Evolutionary conservation across 2,329 filamentous ascomycete species (phyloP).

Genomic region (Aspergillus sp.): DNA sequence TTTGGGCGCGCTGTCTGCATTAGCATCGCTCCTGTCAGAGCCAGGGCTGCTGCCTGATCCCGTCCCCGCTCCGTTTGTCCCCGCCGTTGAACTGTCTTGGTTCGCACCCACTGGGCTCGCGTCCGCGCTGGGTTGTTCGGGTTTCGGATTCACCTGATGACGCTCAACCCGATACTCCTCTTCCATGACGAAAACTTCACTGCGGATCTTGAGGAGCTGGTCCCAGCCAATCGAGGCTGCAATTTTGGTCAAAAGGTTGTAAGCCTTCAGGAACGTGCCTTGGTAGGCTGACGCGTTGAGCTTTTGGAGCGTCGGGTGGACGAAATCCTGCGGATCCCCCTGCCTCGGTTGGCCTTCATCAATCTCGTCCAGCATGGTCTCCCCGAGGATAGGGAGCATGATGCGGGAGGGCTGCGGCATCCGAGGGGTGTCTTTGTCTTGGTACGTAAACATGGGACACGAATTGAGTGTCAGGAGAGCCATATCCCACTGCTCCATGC

Average conservation of each 20-base stretch:
- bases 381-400: conserved; percentile 73
- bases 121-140: conserved; percentile 44
- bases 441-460: conserved; percentile 99
- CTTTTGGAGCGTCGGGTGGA: conserved; percentile 77
- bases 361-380: conserved; percentile 90
- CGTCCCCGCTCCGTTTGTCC: conserved; percentile 25
- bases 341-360: conserved; percentile 71
- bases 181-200: conserved; percentile 98
- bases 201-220: conserved; percentile 84
- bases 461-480: conserved; percentile 93
- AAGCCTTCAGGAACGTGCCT: conserved; percentile 91
- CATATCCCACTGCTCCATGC: conserved; percentile 92
- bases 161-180: conserved; percentile 87
- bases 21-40: conserved; percentile 15
- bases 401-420: conserved; percentile 91
- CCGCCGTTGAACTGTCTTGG: conserved; percentile 43
- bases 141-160: conserved; percentile 22
- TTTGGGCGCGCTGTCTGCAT: conserved; percentile 15
- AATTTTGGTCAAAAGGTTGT: conserved; percentile 88
- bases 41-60: conserved; percentile 20
- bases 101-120: conserved; percentile 71
- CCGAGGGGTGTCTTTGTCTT: conserved; percentile 90
- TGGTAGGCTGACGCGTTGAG: conserved; percentile 83
- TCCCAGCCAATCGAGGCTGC: conserved; percentile 97
- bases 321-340: conserved; percentile 69